Evolutionary conservation across 148 eudicot genomes (phyloP), one percentile per base, ranked within the genome.

Genomic region (Mesembryanthemum crystallinum): DNA sequence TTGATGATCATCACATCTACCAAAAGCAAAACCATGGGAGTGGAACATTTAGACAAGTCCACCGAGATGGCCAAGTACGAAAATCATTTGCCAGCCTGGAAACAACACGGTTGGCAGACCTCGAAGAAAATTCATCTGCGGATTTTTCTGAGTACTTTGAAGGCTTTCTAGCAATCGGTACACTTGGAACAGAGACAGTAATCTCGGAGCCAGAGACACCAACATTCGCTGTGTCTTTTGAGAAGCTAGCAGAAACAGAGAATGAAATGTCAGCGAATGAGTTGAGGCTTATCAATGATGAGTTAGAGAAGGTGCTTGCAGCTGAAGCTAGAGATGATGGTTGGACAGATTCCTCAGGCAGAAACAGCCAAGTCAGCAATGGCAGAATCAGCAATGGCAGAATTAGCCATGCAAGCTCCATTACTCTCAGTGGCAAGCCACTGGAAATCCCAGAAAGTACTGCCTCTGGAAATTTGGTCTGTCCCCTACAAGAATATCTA

Each of bases 161-260:
- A 72, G 98, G 98, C 52, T 94, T 94, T 73, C 87, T 94, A 60
- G 90, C 96, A 42, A 90, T 94, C 13, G 98, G 98, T 10, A 94
- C 98, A 24, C 90, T 94, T 52, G 98, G 97, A 69, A 77, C 85
- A 43, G 93, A 84, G 2, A 72, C 83, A 30, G 77, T 71, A 57
- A 47, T 73, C 71, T 58, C 82, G 55, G 91, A 83, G 75, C 90
- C 92, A 63, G 81, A 90, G 58, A 94, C 98, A 52, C 98, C 98
- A 59, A 89, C 90, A 52, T 92, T 94, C 67, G 75, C 81, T 60
- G 82, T 86, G 64, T 86, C 93, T 42, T 85, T 88, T 55, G 94
- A 91, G 51, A 86, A 85, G 66, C 79, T 87, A 64, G 78, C 91
- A 30, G 95, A 87, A 71, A 84, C 78, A 67, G 89, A 88, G 72